Evolutionary conservation across 805 yeast species (phyloP), one percentile per base, ranked within the genome.

Genomic region (Grigorovia humatica): DNA sequence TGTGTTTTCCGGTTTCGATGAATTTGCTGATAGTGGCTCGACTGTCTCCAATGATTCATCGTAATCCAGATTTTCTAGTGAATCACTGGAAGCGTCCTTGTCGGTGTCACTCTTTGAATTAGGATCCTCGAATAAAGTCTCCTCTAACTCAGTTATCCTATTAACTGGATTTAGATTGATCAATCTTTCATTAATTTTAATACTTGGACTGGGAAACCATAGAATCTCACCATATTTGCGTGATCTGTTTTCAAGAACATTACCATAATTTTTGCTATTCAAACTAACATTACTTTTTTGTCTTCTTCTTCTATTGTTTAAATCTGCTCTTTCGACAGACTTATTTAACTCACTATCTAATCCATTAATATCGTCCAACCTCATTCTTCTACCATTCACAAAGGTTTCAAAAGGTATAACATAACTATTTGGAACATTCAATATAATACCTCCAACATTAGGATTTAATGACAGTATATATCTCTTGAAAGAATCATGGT

Each of bases 131-230:
- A 8, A 38, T n/a, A n/a, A 38, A 12, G 15, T 32, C 8, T n/a
- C 17, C 3, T 38, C 15, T 38, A 38, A 38, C 12, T 38, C 15
- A 15, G 17, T 12, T 38, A 38, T 15, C 17, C 42, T 8, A 38
- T 8, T 17, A 38, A n/a, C 15, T 32, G 38, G 38, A 32, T 63
- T 61, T 4, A 59, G 52, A 51, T 68, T 66, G 8, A 65, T 52
- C 27, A 75, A 52, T 52, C 83, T 62, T 54, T 70, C 72, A 6
- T 69, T 61, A 18, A 78, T 61, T 32, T 73, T 68, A 11, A 77
- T 70, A 27, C 88, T 85, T 2, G 89, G 84, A 0, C 86, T 79
- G 59, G 83, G 74, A 64, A 79, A 83, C 86, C 89, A 85, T 17
- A 85, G 63, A 15, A 79, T 59, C 41, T 80, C 79, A 13, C 72